Evolutionary conservation across 2,329 filamentous ascomycete genomes (phyloP).

Genomic region (Aspergillus sojae): DNA sequence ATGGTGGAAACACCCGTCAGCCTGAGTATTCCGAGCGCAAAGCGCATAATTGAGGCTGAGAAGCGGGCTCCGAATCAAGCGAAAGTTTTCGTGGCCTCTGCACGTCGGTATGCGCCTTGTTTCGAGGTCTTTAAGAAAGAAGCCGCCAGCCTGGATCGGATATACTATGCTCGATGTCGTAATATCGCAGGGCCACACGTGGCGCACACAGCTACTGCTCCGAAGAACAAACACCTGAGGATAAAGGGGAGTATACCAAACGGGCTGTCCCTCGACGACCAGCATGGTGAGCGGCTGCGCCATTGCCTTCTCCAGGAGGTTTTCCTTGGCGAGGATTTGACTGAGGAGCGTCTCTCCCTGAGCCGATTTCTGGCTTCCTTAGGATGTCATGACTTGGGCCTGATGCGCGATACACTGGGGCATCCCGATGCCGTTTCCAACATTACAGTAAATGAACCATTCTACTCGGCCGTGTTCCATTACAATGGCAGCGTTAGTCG

Average conservation of each 20-base stretch:
- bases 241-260: not conserved
- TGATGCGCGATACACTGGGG: slow-evolving; percentile 58
- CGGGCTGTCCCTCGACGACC: not conserved
- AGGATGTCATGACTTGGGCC: slow-evolving; percentile 57
- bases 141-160: slow-evolving; percentile 53
- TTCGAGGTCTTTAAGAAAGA: slow-evolving; percentile 58
- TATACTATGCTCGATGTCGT: slow-evolving; percentile 57
- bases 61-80: slow-evolving; percentile 40
- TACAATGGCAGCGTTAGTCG: slow-evolving; percentile 26
- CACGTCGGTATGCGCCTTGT: slow-evolving; percentile 61
- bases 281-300: not conserved
- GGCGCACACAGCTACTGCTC: slow-evolving; percentile 21
- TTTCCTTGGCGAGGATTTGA: slow-evolving; percentile 33
- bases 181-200: slow-evolving; percentile 60
- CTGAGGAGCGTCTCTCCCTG: slow-evolving; percentile 30
- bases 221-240: slow-evolving; percentile 2
- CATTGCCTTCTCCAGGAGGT: slow-evolving; percentile 29
- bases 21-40: slow-evolving; percentile 50
- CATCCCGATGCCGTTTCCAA: slow-evolving; percentile 52
- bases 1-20: slow-evolving; percentile 64
- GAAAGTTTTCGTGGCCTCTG: slow-evolving; percentile 62
- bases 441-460: slow-evolving; percentile 47
- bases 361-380: slow-evolving; percentile 52
- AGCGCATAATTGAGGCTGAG: slow-evolving; percentile 55
- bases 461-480: slow-evolving; percentile 43